These are phyloP conservation scores for Aspergillus incahuasiensis DNA, from an alignment of 495 filamentous ascomycete genomes.

Conservation along the genomic window DNA sequence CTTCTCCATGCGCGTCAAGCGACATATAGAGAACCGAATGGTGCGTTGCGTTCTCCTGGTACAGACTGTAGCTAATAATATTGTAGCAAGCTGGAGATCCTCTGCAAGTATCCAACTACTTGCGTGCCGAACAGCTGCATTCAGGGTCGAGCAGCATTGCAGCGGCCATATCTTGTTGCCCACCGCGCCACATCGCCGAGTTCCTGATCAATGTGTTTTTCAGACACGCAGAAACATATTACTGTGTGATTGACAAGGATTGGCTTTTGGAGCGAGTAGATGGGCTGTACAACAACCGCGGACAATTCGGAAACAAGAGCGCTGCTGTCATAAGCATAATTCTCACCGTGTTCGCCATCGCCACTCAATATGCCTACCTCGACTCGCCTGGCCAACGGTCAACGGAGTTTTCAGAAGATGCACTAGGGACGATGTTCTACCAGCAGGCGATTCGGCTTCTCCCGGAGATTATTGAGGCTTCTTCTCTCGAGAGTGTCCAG, in stretches of 20 bases:
- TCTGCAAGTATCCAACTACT: slow-evolving; percentile 21
- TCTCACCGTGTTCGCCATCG: slow-evolving; percentile 37
- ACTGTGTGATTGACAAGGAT: slow-evolving; percentile 28
- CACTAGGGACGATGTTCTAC: slow-evolving; percentile 37
- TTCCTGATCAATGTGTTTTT: slow-evolving; percentile 36
- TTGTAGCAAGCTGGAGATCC: slow-evolving; percentile 6
- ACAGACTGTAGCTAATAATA: slow-evolving; percentile 12
- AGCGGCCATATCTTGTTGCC: slow-evolving; percentile 28
- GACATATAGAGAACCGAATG: slow-evolving; percentile 28
- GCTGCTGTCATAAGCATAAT: slow-evolving; percentile 33
- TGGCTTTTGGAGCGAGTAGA: slow-evolving; percentile 30
- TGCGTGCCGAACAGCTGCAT: slow-evolving; percentile 28
- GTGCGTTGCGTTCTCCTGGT: background rate
- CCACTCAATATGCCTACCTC: slow-evolving; percentile 42
- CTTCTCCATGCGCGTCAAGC: slow-evolving; percentile 35
- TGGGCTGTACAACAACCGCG: slow-evolving; percentile 22
- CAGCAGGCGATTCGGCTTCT: slow-evolving; percentile 33
- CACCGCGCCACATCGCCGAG: slow-evolving; percentile 33
- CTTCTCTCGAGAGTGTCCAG: slow-evolving; percentile 39
- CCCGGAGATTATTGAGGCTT: slow-evolving; percentile 37
- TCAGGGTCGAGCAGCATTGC: slow-evolving; percentile 18
- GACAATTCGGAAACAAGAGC: slow-evolving; percentile 19
- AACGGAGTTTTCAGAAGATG: slow-evolving; percentile 31
- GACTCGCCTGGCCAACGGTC: slow-evolving; percentile 15
- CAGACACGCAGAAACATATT: slow-evolving; percentile 36